These are phyloP conservation scores for Hura crepitans DNA, from an alignment of 441 rosid genomes.

Conservation along the genomic window DNA sequence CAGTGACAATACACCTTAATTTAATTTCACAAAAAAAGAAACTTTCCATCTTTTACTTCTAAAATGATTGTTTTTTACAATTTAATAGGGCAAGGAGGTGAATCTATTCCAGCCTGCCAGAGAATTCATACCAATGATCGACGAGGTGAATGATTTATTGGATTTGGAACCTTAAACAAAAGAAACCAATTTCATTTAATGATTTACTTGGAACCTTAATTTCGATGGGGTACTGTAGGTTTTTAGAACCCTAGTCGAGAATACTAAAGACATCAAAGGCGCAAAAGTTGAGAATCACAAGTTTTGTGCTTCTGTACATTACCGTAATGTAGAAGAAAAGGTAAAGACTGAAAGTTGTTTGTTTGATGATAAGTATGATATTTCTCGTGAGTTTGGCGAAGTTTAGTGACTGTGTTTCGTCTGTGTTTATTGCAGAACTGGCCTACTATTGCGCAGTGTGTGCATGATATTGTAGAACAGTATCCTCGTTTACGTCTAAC, in stretches of 20 bases:
- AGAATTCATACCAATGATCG: constrained; percentile 70
- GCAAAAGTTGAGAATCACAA: constrained; percentile 90
- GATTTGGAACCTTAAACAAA: no score
- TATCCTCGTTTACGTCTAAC: constrained; percentile 80
- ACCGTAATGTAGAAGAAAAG: constrained; percentile 93
- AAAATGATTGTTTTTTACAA: no score
- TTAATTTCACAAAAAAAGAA: no score
- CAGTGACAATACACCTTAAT: no score
- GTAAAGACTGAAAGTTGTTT: constrained; percentile 27
- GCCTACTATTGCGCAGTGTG: constrained; percentile 76
- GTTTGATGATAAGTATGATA: no score
- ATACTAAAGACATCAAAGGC: constrained; percentile 65
- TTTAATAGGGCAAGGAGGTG: constrained; percentile 61
- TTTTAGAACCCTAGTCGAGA: constrained; percentile 72
- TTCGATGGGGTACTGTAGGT: constrained; percentile 42
- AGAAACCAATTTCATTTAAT: no score
- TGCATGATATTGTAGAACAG: constrained; percentile 68
- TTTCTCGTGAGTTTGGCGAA: background rate
- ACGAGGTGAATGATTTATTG: constrained; percentile 45
- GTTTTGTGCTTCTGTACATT: constrained; percentile 91
- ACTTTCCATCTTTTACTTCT: no score
- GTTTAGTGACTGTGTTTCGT: background rate
- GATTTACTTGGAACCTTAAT: background rate
- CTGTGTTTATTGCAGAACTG: constrained; percentile 51
- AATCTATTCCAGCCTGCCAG: constrained; percentile 88